Percentiles rank a stretch among this genome's conserved stretches.
These are phyloP conservation scores for Hypoxylon sp. DNA, from an alignment of 2,329 filamentous ascomycete species.

Conservation along the genomic window DNA sequence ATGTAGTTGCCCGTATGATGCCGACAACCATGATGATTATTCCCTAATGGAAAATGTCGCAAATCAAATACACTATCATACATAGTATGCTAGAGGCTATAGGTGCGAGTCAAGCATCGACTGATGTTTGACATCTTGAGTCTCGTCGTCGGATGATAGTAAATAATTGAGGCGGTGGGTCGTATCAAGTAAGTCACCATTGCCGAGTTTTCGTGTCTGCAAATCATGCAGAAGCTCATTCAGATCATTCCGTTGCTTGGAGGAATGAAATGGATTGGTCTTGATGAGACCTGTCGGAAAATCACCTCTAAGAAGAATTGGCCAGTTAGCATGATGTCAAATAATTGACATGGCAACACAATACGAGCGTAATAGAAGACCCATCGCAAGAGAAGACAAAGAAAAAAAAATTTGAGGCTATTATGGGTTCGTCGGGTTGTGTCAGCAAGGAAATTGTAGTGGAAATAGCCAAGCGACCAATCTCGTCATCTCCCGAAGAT, in stretches of 20 bases:
- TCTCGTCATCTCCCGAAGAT: constrained; percentile 55
- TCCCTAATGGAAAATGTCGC: neutral
- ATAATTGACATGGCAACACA: constrained; percentile 22
- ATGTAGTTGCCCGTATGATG: constrained; percentile 27
- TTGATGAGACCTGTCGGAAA: constrained; percentile 29
- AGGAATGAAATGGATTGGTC: constrained; percentile 19
- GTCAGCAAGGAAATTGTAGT: constrained; percentile 46
- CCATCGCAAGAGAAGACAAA: constrained; percentile 1
- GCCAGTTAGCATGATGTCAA: constrained; percentile 37
- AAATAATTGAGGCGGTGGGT: constrained; percentile 41
- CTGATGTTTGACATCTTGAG: constrained; percentile 9
- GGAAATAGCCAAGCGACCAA: constrained; percentile 49
- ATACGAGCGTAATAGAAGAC: neutral
- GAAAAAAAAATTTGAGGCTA: constrained; percentile 32
- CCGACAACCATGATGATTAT: neutral
- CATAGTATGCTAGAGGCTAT: neutral
- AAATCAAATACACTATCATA: neutral
- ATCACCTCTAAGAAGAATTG: constrained; percentile 32
- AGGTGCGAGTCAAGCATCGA: neutral
- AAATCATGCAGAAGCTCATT: constrained; percentile 42
- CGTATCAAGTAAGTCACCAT: constrained; percentile 50
- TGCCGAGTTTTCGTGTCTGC: constrained; percentile 45
- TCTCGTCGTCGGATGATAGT: constrained; percentile 24
- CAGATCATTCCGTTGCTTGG: constrained; percentile 47
- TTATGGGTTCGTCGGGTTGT: constrained; percentile 30